A percentile compares a stretch with the other conserved stretches of the same genome.
phyloP scores from a whole-genome alignment of 2,329 filamentous ascomycete genomes.

The Penicillium sp. region DNA sequence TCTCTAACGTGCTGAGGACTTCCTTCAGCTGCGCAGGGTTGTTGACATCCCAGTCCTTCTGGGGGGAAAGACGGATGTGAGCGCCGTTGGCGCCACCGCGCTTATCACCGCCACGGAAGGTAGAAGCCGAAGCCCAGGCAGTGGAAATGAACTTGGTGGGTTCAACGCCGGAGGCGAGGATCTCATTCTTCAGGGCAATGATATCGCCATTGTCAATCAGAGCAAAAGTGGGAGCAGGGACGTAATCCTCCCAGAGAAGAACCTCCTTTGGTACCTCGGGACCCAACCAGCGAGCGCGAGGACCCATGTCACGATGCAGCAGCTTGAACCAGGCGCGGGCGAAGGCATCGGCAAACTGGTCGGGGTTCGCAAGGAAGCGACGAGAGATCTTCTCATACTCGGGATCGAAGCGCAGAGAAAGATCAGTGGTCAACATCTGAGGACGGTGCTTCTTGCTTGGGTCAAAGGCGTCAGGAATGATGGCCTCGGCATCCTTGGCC shows the following conservation, averaged over 20 bases:
- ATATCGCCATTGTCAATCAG: constrained; percentile 62
- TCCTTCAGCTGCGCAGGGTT: constrained; percentile 63
- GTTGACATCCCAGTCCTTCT: constrained; percentile 71
- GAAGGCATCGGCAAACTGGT: constrained; percentile 67
- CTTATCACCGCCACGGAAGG: constrained; percentile 73
- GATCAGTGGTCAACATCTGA: constrained; percentile 73
- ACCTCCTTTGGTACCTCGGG: constrained; percentile 69
- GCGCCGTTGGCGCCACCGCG: constrained; percentile 77
- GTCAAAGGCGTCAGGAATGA: constrained; percentile 70
- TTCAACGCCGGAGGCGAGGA: constrained; percentile 60
- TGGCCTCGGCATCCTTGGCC: constrained; percentile 62
- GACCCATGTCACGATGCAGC: constrained; percentile 74
- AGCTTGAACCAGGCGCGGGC: constrained; percentile 79
- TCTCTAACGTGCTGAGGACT: constrained; percentile 60
- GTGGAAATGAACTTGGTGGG: constrained; percentile 60
- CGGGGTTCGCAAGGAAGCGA: constrained; percentile 64
- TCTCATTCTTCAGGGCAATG: constrained; percentile 63
- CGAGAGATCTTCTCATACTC: constrained; percentile 72
- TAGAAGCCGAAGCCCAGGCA: constrained; percentile 67
- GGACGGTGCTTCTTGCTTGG: constrained; percentile 67
- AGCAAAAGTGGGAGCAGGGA: constrained; percentile 58
- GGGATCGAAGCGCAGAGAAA: constrained; percentile 68
- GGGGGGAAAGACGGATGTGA: constrained; percentile 69
- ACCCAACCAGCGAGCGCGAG: constrained; percentile 65
- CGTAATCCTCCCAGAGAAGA: constrained; percentile 70